phyloP scores from a whole-genome alignment of 202 grass and related monocot genomes.

The Schoenoplectus triqueter region DNA sequence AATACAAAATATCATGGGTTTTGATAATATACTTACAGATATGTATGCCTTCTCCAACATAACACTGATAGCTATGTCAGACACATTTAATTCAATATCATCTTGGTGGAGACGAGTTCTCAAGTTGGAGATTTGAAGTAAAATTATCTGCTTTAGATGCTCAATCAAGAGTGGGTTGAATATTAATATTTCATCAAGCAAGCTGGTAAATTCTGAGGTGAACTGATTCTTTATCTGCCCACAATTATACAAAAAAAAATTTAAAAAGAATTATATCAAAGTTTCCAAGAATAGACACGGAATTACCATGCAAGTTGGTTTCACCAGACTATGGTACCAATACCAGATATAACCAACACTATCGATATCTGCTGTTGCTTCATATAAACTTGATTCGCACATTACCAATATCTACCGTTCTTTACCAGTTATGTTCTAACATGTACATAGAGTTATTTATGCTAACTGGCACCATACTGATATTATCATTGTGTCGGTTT shows the following conservation, averaged over 20 bases:
- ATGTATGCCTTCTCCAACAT: slow-evolving; percentile 32
- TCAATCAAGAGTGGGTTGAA: slow-evolving; percentile 31
- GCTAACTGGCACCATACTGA: background rate
- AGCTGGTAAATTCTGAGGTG: background rate
- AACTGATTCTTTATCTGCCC: slow-evolving; percentile 10
- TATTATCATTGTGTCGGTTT: background rate
- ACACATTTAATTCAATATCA: slow-evolving; percentile 22
- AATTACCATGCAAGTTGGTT: background rate
- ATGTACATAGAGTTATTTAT: background rate
- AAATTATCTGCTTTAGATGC: slow-evolving; percentile 36
- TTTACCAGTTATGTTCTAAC: background rate
- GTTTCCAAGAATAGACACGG: background rate
- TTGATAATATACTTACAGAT: slow-evolving; percentile 29
- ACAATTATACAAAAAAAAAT: background rate
- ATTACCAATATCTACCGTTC: background rate
- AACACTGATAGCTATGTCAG: slow-evolving; percentile 17
- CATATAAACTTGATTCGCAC: background rate
- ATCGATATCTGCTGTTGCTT: background rate
- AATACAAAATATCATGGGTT: too few relatives aligned
- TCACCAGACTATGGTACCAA: background rate
- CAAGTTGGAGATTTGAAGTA: slow-evolving; percentile 31
- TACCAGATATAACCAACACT: background rate
- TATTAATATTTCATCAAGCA: slow-evolving; percentile 34
- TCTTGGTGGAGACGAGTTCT: slow-evolving; percentile 32
- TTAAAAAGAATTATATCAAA: background rate